These are phyloP conservation scores for Xerocomus spinulosus DNA, from an alignment of 768 basidiomycete species.

Conservation along the genomic window DNA sequence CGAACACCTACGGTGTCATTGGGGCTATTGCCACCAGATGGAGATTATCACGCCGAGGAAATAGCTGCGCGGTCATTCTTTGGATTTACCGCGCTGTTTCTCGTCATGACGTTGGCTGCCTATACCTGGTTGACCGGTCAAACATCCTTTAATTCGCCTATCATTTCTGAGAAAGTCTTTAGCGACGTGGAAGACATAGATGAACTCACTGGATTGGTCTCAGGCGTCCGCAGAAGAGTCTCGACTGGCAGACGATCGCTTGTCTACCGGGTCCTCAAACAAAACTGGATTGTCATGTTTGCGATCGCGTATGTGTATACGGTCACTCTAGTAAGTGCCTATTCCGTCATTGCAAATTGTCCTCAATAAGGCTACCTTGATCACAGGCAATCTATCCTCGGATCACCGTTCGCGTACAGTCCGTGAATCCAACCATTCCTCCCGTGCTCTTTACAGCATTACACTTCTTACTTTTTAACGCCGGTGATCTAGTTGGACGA, in stretches of 20 bases:
- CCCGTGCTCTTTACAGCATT: slow-evolving; percentile 73
- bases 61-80: slow-evolving; percentile 68
- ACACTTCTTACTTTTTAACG: slow-evolving; percentile 71
- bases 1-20: not conserved
- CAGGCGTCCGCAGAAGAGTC: slow-evolving; percentile 19
- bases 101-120: slow-evolving; percentile 47
- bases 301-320: slow-evolving; percentile 72
- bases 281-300: slow-evolving; percentile 62
- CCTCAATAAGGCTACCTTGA: not conserved
- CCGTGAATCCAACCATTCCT: slow-evolving; percentile 63
- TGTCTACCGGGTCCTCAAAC: slow-evolving; percentile 50
- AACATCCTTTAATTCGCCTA: slow-evolving; percentile 51
- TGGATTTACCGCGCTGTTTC: slow-evolving; percentile 58
- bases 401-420: slow-evolving; percentile 68
- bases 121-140: slow-evolving; percentile 52
- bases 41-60: slow-evolving; percentile 45
- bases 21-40: not conserved
- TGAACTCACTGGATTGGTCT: slow-evolving; percentile 33
- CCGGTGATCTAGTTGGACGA: slow-evolving; percentile 65
- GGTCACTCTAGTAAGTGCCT: slow-evolving; percentile 62
- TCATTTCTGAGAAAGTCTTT: slow-evolving; percentile 42
- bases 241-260: slow-evolving; percentile 36
- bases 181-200: slow-evolving; percentile 11
- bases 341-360: not conserved
- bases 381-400: slow-evolving; percentile 77